phyloP scores from a whole-genome alignment of 352 stramenopile genomes.

The Peronosclerospora sorghi region DNA sequence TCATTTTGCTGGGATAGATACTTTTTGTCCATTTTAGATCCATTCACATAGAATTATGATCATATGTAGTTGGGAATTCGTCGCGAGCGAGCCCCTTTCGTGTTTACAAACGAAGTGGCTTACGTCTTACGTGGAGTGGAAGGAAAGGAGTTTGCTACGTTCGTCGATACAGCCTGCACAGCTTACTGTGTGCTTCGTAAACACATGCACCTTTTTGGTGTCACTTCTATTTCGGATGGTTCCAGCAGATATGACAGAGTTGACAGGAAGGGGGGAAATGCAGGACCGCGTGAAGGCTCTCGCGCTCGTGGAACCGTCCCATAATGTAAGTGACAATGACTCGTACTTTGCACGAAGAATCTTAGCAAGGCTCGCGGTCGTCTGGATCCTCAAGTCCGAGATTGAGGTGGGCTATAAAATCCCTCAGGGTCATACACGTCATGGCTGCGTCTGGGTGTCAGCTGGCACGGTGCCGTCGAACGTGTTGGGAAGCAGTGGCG shows the following conservation, averaged over 20 bases:
- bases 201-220: slow-evolving; percentile 80
- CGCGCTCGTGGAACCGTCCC: slow-evolving; percentile 68
- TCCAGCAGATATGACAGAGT: slow-evolving; percentile 76
- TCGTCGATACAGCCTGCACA: slow-evolving; percentile 55
- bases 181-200: slow-evolving; percentile 73
- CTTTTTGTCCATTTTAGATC: too few relatives aligned
- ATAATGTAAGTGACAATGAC: slow-evolving; percentile 65
- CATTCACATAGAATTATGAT: too few relatives aligned
- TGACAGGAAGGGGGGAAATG: slow-evolving; percentile 66
- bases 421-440: slow-evolving; percentile 46
- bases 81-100: too few relatives aligned
- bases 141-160: slow-evolving; percentile 58
- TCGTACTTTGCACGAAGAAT: slow-evolving; percentile 69
- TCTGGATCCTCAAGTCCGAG: slow-evolving; percentile 67
- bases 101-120: slow-evolving; percentile 82
- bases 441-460: slow-evolving; percentile 74
- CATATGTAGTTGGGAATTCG: too few relatives aligned
- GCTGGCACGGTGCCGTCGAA: slow-evolving; percentile 58
- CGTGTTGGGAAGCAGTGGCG: slow-evolving; percentile 56
- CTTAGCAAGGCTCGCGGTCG: slow-evolving; percentile 46
- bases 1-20: slow-evolving; percentile 52
- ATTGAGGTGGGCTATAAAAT: slow-evolving; percentile 71
- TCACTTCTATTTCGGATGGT: slow-evolving; percentile 82
- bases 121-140: slow-evolving; percentile 76
- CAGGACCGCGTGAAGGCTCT: slow-evolving; percentile 74